phyloP scores from a whole-genome alignment of 2,329 filamentous ascomycete genomes.

The Aureobasidium leucospermi region DNA sequence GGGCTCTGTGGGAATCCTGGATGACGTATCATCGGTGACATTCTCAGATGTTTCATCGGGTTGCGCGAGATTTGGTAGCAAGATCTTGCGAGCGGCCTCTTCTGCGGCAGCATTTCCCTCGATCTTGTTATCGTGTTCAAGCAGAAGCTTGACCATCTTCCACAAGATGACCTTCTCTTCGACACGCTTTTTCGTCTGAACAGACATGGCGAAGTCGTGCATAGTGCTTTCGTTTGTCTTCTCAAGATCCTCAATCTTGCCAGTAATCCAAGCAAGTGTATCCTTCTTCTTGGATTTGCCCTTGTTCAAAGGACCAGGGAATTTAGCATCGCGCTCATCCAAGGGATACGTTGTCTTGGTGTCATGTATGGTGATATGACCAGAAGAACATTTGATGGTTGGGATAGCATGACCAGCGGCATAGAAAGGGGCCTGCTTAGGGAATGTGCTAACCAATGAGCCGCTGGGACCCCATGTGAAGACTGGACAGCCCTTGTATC shows the following conservation, averaged over 20 bases:
- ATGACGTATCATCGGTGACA: constrained; percentile 14
- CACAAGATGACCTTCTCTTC: constrained; percentile 78
- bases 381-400: constrained; percentile 73
- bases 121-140: constrained; percentile 78
- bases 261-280: constrained; percentile 67
- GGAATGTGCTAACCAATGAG: constrained; percentile 74
- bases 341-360: constrained; percentile 67
- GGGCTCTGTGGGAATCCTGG: constrained; percentile 49
- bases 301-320: constrained; percentile 88
- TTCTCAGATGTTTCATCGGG: constrained; percentile 23
- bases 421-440: constrained; percentile 81
- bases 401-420: constrained; percentile 64
- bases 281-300: constrained; percentile 97
- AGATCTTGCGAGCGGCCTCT: constrained; percentile 64
- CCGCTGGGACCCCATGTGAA: constrained; percentile 87
- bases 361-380: constrained; percentile 71
- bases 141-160: constrained; percentile 73
- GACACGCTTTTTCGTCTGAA: constrained; percentile 59
- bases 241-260: constrained; percentile 69
- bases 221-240: constrained; percentile 37
- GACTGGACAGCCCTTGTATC: constrained; percentile 85
- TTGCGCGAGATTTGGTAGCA: constrained; percentile 52
- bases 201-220: constrained; percentile 45
- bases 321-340: constrained; percentile 65
- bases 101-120: constrained; percentile 67